A percentile compares a stretch with the other conserved stretches of the same genome.
phyloP scores from a whole-genome alignment of 768 basidiomycete genomes.

The Leccinellum luteum region DNA sequence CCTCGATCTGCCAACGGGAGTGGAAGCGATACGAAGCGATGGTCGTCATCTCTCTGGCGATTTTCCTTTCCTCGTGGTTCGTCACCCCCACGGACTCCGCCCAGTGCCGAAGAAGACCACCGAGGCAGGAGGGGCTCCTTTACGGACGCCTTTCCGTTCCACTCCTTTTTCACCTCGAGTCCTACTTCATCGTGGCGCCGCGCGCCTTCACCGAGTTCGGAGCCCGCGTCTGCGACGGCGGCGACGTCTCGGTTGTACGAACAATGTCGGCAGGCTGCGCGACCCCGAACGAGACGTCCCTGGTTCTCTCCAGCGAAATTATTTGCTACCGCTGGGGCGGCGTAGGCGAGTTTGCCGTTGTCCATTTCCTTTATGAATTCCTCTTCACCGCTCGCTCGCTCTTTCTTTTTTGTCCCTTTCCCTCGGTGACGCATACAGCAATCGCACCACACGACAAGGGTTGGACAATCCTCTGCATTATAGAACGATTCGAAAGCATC shows the following conservation, averaged over 20 bases:
- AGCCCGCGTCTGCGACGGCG: slow-evolving; percentile 24
- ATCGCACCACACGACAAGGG: slow-evolving; percentile 2
- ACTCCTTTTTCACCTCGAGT: slow-evolving; percentile 32
- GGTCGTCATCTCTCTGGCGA: slow-evolving; percentile 35
- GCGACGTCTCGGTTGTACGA: slow-evolving; percentile 28
- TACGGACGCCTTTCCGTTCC: slow-evolving; percentile 48
- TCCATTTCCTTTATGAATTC: slow-evolving; percentile 7
- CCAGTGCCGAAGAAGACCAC: slow-evolving; percentile 22
- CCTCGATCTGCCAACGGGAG: slow-evolving; percentile 30
- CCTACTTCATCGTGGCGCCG: slow-evolving; percentile 35
- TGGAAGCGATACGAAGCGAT: slow-evolving; percentile 33
- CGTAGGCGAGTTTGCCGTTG: slow-evolving; percentile 19
- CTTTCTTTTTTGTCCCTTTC: slow-evolving; percentile 1
- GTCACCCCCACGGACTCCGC: slow-evolving; percentile 27
- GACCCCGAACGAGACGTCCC: slow-evolving; percentile 42
- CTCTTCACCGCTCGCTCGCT: background rate
- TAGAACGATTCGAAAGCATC: slow-evolving; percentile 21
- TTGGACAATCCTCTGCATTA: slow-evolving; percentile 4
- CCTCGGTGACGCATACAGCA: slow-evolving; percentile 1
- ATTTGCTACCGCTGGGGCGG: slow-evolving; percentile 42
- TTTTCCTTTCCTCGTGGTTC: slow-evolving; percentile 34
- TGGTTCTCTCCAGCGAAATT: slow-evolving; percentile 58
- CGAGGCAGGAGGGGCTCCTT: slow-evolving; percentile 31
- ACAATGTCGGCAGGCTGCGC: slow-evolving; percentile 33
- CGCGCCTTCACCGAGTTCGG: slow-evolving; percentile 38